These are phyloP conservation scores for Cucurbita moschata DNA, from an alignment of 306 rosid genomes.

Conservation along the genomic window DNA sequence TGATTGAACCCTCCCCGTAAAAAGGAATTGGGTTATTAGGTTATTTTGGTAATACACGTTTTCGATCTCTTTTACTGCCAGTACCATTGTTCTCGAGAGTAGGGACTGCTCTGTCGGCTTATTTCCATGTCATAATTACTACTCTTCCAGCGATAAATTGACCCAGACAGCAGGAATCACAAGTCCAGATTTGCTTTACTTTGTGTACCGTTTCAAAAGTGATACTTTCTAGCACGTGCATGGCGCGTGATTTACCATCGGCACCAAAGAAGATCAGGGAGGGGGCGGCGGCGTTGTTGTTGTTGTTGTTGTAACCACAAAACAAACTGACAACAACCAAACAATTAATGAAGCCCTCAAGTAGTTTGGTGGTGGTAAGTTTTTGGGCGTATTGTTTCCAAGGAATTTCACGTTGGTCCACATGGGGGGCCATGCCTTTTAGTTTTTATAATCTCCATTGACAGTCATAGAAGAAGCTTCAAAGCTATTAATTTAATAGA, in stretches of 20 bases:
- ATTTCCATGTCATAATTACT: not conserved
- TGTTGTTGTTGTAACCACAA: not conserved
- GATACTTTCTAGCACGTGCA: too few species aligned
- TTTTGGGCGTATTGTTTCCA: not conserved
- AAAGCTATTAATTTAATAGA: not conserved
- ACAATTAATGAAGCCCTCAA: not conserved
- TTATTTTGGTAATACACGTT: not conserved
- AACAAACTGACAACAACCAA: not conserved
- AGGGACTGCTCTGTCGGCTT: not conserved
- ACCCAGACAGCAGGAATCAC: not conserved
- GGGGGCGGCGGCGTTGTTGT: not conserved
- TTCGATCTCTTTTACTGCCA: not conserved
- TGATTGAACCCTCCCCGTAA: not conserved
- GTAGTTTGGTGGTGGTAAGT: not conserved
- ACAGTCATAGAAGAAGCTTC: not conserved
- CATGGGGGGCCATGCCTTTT: not conserved
- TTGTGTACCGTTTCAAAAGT: not conserved
- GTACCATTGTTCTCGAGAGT: too few species aligned
- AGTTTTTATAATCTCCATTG: not conserved
- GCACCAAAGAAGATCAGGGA: not conserved
- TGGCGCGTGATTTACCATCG: not conserved
- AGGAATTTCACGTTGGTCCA: not conserved
- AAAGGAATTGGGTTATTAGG: not conserved
- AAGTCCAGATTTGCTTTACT: not conserved
- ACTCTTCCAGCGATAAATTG: too few species aligned